Base-by-base conservation (phyloP, 805 yeast genomes). In the Saccharomycopsis vini region DNA sequence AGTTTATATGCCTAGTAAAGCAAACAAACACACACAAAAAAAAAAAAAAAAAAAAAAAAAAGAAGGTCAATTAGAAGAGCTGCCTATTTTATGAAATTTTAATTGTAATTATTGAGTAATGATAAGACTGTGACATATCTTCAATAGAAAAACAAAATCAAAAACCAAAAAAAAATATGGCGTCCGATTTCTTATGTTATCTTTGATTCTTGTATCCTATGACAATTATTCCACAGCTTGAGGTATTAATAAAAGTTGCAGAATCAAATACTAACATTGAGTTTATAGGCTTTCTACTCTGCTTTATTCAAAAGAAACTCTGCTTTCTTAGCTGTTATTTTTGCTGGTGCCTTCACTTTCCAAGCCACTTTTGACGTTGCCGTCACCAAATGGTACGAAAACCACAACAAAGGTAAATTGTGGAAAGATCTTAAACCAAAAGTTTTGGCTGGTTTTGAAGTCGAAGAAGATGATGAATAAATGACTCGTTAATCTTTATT, bases 241-340 rank as follows among this genome's bases (percentile, higher is more conserved):
- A n/a, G n/a, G n/a, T n/a, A n/a, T n/a, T n/a, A n/a, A n/a, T n/a
- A n/a, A n/a, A n/a, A n/a, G n/a, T n/a, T n/a, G n/a, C n/a, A n/a
- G n/a, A n/a, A n/a, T n/a, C n/a, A n/a, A n/a, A 30, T 30, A 9
- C 33, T 13, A 30, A 9, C 15, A 30, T 13, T 30, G 5, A 30
- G 5, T 5, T 19, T 19, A 26, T 28, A 24, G 32, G 33, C 34
- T n/a, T n/a, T 38, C 15, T 38, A 38, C 15, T 7, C 33, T 7
- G 16, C 41, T 6, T 56, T 82, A 45, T 80, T 85, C 75, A 86
- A 86, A 76, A 85, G 96, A 75, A 89, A 90, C 78, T 76, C 97
- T 39, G 71, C 82, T 51, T 86, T 74, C 66, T 95, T 89, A 50
- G 85, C 86, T 53, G 71, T 92, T 50, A 71, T 89, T 50, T 81